Evolutionary conservation across 768 basidiomycete genomes (phyloP).

Genomic region (Hygrocybe coccinea): DNA sequence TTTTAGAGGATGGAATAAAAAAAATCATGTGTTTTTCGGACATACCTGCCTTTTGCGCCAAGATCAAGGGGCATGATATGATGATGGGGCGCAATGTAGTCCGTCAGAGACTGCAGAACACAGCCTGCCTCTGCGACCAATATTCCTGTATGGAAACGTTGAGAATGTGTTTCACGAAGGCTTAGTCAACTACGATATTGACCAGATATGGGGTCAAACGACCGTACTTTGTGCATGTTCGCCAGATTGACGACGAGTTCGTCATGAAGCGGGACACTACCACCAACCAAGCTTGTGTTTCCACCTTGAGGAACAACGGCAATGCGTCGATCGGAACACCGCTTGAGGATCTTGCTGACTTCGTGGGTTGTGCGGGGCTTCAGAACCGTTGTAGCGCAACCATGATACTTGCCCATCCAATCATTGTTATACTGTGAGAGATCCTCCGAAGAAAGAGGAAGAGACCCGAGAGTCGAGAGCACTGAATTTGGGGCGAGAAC

Average conservation of each 20-base stretch:
- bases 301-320: conserved; percentile 97
- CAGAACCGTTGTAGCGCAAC: conserved; percentile 77
- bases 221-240: conserved; percentile 77
- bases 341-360: conserved; percentile 83
- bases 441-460: conserved; percentile 50
- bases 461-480: conserved; percentile 60
- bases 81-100: conserved; percentile 79
- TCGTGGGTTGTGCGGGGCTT: conserved; percentile 85
- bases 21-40: conserved; percentile 2
- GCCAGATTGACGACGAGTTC: conserved; percentile 83
- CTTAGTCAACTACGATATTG: conserved; percentile 19
- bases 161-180: conserved; percentile 5
- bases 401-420: conserved; percentile 95
- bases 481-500: conserved; percentile 61
- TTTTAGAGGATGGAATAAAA: background rate
- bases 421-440: conserved; percentile 80
- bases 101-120: conserved; percentile 81
- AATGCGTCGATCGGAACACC: conserved; percentile 76
- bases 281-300: conserved; percentile 96
- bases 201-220: conserved; percentile 83
- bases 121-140: conserved; percentile 93
- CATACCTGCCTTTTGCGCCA: conserved; percentile 90
- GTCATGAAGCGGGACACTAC: conserved; percentile 81
- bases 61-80: conserved; percentile 97
- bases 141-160: conserved; percentile 52